Conservation (phyloP, 768 basidiomycete species). For the Asterophora lycoperdoides region DNA sequence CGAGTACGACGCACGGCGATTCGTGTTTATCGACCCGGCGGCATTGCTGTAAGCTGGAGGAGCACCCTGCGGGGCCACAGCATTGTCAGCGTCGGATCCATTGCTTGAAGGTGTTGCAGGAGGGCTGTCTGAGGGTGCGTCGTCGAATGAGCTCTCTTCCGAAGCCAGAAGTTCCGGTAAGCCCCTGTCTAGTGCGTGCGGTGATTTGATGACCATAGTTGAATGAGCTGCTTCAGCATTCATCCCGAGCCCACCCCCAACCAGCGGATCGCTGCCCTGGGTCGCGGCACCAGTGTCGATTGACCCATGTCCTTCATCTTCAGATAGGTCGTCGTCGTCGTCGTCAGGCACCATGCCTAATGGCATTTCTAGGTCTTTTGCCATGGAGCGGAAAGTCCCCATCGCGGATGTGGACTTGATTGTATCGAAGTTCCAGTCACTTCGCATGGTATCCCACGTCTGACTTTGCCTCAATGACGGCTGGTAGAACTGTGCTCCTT, state of each 20-base stretch:
- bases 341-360: constrained; percentile 56
- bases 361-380: constrained; percentile 57
- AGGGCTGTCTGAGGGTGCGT: constrained; percentile 39
- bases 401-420: constrained; percentile 67
- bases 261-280: constrained; percentile 55
- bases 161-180: constrained; percentile 35
- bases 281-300: constrained; percentile 61
- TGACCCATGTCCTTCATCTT: constrained; percentile 39
- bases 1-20: constrained; percentile 74
- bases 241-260: constrained; percentile 38
- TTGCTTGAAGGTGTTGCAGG: constrained; percentile 32
- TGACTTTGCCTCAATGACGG: constrained; percentile 53
- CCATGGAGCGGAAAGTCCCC: constrained; percentile 73
- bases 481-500: constrained; percentile 50
- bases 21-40: constrained; percentile 55
- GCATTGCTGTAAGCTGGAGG: constrained; percentile 60
- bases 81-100: constrained; percentile 19
- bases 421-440: constrained; percentile 97
- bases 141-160: constrained; percentile 35
- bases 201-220: constrained; percentile 63
- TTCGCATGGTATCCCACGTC: constrained; percentile 81
- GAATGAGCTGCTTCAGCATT: constrained; percentile 60
- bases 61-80: constrained; percentile 43
- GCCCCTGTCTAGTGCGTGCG: constrained; percentile 36
- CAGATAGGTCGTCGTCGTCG: constrained; percentile 46